These are phyloP conservation scores for Cenchrus purpureus DNA, from an alignment of 176 grass and related monocot species.

Conservation along the genomic window DNA sequence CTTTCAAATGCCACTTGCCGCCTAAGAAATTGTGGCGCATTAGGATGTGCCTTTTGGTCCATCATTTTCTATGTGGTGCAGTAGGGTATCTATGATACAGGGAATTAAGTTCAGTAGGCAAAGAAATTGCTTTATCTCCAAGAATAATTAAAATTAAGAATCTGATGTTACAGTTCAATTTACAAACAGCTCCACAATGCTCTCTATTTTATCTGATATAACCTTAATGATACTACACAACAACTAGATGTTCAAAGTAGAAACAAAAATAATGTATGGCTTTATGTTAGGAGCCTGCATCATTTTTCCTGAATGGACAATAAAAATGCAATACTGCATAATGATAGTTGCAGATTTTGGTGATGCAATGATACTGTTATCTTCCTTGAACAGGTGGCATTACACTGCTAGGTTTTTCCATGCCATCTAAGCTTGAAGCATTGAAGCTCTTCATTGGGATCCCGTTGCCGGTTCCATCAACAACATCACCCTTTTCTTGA, in stretches of 20 bases:
- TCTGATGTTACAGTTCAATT: slow-evolving; percentile 33
- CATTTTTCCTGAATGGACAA: slow-evolving; percentile 5
- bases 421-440: background rate
- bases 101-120: slow-evolving; percentile 18
- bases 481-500: slow-evolving; percentile 65
- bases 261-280: slow-evolving; percentile 20
- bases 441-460: slow-evolving; percentile 51
- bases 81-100: background rate
- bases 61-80: background rate
- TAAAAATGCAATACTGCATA: slow-evolving; percentile 32
- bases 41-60: background rate
- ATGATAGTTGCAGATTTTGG: slow-evolving; percentile 33
- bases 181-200: slow-evolving; percentile 46
- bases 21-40: background rate
- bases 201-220: slow-evolving; percentile 43
- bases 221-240: slow-evolving; percentile 46
- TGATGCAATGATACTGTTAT: slow-evolving; percentile 42
- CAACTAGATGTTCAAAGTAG: slow-evolving; percentile 39
- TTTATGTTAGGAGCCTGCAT: slow-evolving; percentile 37
- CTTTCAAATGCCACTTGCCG: background rate
- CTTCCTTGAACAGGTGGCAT: slow-evolving; percentile 57
- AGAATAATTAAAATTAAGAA: slow-evolving; percentile 40
- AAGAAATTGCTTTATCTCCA: slow-evolving; percentile 25
- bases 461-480: slow-evolving; percentile 36
- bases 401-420: slow-evolving; percentile 44